These are phyloP conservation scores for Novymonas esmeraldas DNA, from an alignment of 208 protist species.

Conservation along the genomic window DNA sequence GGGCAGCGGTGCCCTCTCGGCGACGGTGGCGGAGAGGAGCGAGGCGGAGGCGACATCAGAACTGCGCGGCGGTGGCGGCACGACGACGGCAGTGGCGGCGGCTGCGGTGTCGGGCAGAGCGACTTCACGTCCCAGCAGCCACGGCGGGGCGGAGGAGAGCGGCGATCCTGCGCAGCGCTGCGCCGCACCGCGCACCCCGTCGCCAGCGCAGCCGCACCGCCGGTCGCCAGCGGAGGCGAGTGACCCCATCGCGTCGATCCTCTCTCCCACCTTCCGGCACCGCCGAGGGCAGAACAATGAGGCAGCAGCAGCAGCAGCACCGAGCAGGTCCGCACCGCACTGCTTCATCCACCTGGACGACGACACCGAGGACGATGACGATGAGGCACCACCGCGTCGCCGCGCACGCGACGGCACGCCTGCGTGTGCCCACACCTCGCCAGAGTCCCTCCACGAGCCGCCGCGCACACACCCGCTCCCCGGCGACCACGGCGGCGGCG, in stretches of 20 bases:
- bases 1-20: too few relatives aligned
- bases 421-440: neutral
- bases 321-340: neutral
- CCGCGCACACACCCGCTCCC: too few relatives aligned
- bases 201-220: constrained; percentile 2
- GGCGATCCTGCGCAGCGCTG: neutral
- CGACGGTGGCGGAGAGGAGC: too few relatives aligned
- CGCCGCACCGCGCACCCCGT: neutral
- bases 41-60: too few relatives aligned
- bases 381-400: constrained; percentile 4
- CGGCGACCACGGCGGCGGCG: too few relatives aligned
- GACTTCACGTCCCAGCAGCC: too few relatives aligned
- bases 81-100: too few relatives aligned
- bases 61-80: too few relatives aligned
- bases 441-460: too few relatives aligned
- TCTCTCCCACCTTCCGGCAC: constrained; percentile 67
- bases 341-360: constrained; percentile 26
- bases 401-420: neutral
- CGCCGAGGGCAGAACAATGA: constrained; percentile 24
- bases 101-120: too few relatives aligned
- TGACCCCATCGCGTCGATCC: constrained; percentile 49
- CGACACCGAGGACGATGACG: constrained; percentile 17
- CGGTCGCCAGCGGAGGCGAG: constrained; percentile 9
- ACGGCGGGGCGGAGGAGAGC: constrained; percentile 5
- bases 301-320: neutral